Conservation (phyloP, 257 asterid species). For the Nemophila menziesii region DNA sequence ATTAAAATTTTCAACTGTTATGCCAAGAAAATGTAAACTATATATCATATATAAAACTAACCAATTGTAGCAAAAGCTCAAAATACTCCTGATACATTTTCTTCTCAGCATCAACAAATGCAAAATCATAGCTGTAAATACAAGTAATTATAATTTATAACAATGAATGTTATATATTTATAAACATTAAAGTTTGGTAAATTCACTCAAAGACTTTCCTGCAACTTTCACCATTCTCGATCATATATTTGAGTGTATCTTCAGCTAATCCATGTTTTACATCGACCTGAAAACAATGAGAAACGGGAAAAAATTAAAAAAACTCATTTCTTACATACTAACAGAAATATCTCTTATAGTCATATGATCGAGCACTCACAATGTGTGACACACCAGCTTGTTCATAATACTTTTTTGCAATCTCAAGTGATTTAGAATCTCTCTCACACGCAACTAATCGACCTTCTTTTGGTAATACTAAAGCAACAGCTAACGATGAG, state of each 20-base stretch:
- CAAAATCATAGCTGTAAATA: slow-evolving; percentile 74
- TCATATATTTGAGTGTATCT: slow-evolving; percentile 60
- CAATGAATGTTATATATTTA: no score
- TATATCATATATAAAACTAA: no score
- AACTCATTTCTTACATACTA: background rate
- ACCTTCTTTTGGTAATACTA: slow-evolving; percentile 77
- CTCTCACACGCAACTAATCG: slow-evolving; percentile 80
- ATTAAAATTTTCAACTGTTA: no score
- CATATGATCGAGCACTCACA: slow-evolving; percentile 26
- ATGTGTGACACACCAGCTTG: slow-evolving; percentile 78
- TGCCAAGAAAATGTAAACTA: background rate
- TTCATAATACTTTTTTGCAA: slow-evolving; percentile 65
- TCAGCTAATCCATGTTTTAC: slow-evolving; percentile 75
- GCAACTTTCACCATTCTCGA: slow-evolving; percentile 62
- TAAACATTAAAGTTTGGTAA: no score
- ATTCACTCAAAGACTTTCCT: slow-evolving; percentile 31
- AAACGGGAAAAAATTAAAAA: background rate
- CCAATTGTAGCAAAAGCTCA: slow-evolving; percentile 81
- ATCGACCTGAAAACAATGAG: slow-evolving; percentile 36
- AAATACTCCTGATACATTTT: slow-evolving; percentile 76
- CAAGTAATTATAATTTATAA: slow-evolving; percentile 2
- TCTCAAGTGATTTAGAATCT: slow-evolving; percentile 59
- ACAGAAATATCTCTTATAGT: background rate
- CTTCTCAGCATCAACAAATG: slow-evolving; percentile 92
- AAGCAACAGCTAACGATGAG: slow-evolving; percentile 87